A percentile compares a stretch with the other conserved stretches of the same genome.
phyloP scores from a whole-genome alignment of 2,329 filamentous ascomycete genomes.

The Diaporthe citrichinensis region DNA sequence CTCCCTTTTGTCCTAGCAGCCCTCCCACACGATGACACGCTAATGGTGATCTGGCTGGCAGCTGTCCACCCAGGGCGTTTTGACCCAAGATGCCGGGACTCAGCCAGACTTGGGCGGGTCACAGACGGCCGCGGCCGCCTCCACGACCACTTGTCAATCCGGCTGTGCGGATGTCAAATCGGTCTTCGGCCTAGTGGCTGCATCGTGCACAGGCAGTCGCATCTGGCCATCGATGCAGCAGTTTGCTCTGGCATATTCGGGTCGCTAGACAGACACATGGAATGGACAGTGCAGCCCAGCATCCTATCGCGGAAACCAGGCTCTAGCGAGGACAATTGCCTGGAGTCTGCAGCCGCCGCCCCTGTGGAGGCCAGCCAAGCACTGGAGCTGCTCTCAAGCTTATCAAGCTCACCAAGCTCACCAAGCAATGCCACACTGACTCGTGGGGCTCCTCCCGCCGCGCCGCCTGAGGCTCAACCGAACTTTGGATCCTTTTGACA shows the following conservation, averaged over 20 bases:
- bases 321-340: neutral
- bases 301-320: neutral
- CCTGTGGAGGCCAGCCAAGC: neutral
- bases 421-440: conserved; percentile 32
- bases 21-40: neutral
- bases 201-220: neutral
- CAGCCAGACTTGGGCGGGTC: neutral
- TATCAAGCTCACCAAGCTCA: conserved; percentile 21
- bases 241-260: too few species aligned
- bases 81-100: conserved; percentile 29
- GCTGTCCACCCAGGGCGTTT: neutral
- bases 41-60: conserved; percentile 1
- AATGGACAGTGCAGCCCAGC: neutral
- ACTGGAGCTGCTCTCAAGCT: neutral
- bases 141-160: neutral
- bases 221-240: neutral
- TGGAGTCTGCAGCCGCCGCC: too few species aligned
- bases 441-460: conserved; percentile 7
- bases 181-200: neutral
- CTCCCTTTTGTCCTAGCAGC: neutral
- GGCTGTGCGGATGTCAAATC: neutral
- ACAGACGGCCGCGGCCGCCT: neutral
- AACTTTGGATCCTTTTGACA: neutral
- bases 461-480: conserved; percentile 24
- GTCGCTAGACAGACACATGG: neutral